Conservation (phyloP, 2,329 filamentous ascomycete species). For the Orbilia javanica region DNA sequence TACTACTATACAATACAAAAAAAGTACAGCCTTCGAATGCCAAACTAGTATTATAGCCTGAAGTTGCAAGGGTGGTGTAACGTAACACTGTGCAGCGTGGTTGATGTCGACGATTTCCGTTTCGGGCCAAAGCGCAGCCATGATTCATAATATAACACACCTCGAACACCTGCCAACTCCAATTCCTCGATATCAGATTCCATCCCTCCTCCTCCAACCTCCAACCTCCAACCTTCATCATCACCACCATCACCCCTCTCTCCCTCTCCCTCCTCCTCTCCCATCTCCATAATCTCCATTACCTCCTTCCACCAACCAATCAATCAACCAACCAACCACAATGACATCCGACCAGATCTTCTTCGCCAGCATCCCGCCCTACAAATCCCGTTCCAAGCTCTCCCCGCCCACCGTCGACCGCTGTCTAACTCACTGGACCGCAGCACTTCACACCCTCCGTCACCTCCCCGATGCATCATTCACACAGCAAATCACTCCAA, state of each 20-base stretch:
- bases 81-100: conserved; percentile 5
- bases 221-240: conserved; percentile 2
- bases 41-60: no score
- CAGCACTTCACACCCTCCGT: conserved; percentile 28
- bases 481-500: conserved; percentile 1
- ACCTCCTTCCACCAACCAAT: neutral
- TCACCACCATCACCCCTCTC: neutral
- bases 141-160: conserved; percentile 25
- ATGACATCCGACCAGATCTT: conserved; percentile 34
- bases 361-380: conserved; percentile 43
- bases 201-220: neutral
- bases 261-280: neutral
- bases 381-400: conserved; percentile 40
- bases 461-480: conserved; percentile 27
- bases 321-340: neutral
- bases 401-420: conserved; percentile 24
- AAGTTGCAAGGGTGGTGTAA: no score
- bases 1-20: conserved; percentile 16
- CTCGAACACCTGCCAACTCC: neutral
- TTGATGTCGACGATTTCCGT: neutral
- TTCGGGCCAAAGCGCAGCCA: conserved; percentile 15
- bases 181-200: conserved; percentile 5
- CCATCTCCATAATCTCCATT: neutral
- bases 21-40: neutral
- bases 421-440: conserved; percentile 34